Base-by-base conservation (phyloP, 163 green algal species). In the Chlamydomonas reinhardtii region DNA sequence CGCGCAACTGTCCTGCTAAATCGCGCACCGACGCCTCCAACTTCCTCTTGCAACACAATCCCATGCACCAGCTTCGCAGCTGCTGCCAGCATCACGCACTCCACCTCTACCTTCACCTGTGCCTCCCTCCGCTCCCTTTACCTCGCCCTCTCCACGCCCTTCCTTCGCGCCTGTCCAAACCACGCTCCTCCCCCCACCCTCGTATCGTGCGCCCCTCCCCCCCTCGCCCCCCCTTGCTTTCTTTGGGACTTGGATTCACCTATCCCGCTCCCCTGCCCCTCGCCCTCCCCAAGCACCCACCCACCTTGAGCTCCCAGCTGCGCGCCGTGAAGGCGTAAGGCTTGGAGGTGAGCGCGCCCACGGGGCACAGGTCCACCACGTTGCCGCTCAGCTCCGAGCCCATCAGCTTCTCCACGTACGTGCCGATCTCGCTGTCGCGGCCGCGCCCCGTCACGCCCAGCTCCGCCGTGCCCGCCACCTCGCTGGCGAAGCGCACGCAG, bases 321-420 rank as follows among this genome's bases (percentile, higher is more conserved):
- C 98, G 95, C 31, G 94, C 94, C 34, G 97, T 99, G 94, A 99
- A 99, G 37, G 97, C 96, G 70, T 94, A 96, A 4, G 98, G 98
- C 95, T 99, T 99, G 78, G 91, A 96, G 8, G 98, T 99, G 52
- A 99, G 94, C 16, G 98, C 98, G 27, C 98, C 98, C 70, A 99
- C 98, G 54, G 98, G 98, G 94, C 98, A 99, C 73, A 99, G 92
- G 90, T 99, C 98, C 71, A 99, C 98, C 16, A 99, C 97, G 88
- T 99, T 99, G 89, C 97, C 96, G 71, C 91, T 97, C 64, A 99
- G 92, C 94, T 99, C 98, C 75, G 88, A 96, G 35, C 84, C 91
- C 87, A 99, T 92, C 43, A 98, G 91, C 90, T 97, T 98, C 74
- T 98, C 95, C 32, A 99, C 96, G 83, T 99, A 99, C 2, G 98